Evolutionary conservation across 1,284 basidiomycete species (phyloP), one percentile per base, ranked within the genome.

Genomic region (Coniferiporia weirii): DNA sequence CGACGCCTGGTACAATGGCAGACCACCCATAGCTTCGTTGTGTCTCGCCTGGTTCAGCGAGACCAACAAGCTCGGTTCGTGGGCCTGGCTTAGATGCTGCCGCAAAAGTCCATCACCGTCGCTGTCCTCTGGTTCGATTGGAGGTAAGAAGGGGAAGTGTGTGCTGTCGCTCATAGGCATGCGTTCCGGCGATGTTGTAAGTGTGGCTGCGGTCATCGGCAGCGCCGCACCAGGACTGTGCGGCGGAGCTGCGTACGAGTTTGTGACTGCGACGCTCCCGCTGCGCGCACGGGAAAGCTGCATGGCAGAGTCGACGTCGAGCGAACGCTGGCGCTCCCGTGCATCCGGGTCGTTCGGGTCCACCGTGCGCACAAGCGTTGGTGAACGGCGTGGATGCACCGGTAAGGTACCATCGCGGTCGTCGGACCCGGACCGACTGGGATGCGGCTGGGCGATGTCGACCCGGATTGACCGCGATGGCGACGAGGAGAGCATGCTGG

Each of bases 241-340:
- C 56, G 15, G 56, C 10, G 15, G 48, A 4, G 51, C 32, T 4
- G 50, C 38, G 43, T 35, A 52, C 17, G 13, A 53, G 17, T 6
- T 27, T 8, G 17, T 15, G 7, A 44, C 40, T n/a, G 43, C 59
- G n/a, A 84, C 66, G 1, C 87, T 88, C 56, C 84, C 83, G 63
- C 86, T 79, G 27, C 89, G 79, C 0, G 88, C 89, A 38, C 83
- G 78, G 34, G 88, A 89, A 49, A 93, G 81, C 56, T 92, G 89
- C 68, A 90, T 80, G 50, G 91, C 90, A 81, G 91, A 89, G 67
- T 92, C 89, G 0, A 85, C 90, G 64, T 92, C 90, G 83, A 93
- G 87, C 1, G 87, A 82, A n/a, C 88, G 79, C 72, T 93, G 90
- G 15, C 90, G 81, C 68, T 93, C 90, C 53, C 82, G 77, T 20